Base-by-base conservation (phyloP, 1,284 basidiomycete species). In the Phellinidium pouzarii region DNA sequence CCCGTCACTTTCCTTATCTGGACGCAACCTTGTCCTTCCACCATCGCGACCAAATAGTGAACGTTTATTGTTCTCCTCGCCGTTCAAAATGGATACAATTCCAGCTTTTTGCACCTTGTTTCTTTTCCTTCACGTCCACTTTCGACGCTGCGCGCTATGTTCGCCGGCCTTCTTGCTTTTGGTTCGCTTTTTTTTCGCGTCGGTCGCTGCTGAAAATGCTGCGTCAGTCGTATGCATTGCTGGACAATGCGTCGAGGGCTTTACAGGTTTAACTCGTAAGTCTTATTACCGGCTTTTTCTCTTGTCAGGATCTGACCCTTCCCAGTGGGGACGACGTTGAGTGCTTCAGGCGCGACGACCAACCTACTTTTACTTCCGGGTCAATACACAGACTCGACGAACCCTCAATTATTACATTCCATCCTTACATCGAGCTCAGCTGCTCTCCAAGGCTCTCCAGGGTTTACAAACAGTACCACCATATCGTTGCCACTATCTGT, bases 191-290 rank as follows among this genome's bases (percentile, higher is more conserved):
- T 61, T 71, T 64, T 64, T 67, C 67, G 68, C 71, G 63, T 71
- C 70, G 64, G 72, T 69, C 60, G 71, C 78, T 78, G 63, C 69
- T 76, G 62, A 29, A 14, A 29, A 42, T 8, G 14, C 7, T 25
- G 23, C n/a, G 22, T 31, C 76, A 62, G 80, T 87, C 55, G 72
- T 88, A 55, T 88, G 85, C 74, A 70, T 87, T 84, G 82, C 85
- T 65, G 86, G 85, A 59, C 85, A 88, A 84, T 88, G 85, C 71
- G 69, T 87, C 55, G 75, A 87, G 66, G 85, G 85, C 55, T 77
- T 71, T 67, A 78, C 83, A 26, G 87, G 87, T 61, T 78, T 73
- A 19, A 83, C 84, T 48, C 73, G 85, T 87, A 63, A 59, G 80
- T 76, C 9, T 1, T 29, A 12, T 31, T 52, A 14, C 54, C 19